Conservation (phyloP, 129 eudicot genomes). For the Artemisia tridentata region DNA sequence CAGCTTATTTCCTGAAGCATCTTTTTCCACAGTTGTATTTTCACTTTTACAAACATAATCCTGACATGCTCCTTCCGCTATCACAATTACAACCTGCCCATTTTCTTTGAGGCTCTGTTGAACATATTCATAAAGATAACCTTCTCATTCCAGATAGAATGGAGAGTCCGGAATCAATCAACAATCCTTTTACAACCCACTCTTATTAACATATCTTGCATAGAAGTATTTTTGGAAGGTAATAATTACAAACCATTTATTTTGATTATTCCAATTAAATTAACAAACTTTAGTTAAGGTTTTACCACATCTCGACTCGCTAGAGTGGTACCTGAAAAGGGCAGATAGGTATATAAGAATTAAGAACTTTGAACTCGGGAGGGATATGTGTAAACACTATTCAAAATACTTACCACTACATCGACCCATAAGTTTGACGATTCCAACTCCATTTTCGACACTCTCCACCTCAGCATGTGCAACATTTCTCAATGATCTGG, state of each 20-base stretch:
- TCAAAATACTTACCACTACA: constrained; percentile 56
- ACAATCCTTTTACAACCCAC: too few relatives aligned
- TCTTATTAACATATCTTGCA: constrained; percentile 31
- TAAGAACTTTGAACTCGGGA: constrained; percentile 1
- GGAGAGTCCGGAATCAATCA: too few relatives aligned
- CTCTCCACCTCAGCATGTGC: constrained; percentile 97
- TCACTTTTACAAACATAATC: too few relatives aligned
- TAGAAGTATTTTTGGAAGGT: neutral
- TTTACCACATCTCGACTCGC: constrained; percentile 91
- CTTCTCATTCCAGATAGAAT: too few relatives aligned
- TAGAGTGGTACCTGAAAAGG: constrained; percentile 65
- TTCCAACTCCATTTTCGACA: constrained; percentile 83
- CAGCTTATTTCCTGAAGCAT: too few relatives aligned
- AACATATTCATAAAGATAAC: too few relatives aligned
- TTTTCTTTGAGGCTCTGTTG: too few relatives aligned
- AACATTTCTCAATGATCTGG: too few relatives aligned
- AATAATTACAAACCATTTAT: constrained; percentile 5
- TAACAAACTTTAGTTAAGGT: neutral
- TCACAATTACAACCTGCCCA: too few relatives aligned
- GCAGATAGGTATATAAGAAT: constrained; percentile 12
- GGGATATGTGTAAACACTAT: neutral
- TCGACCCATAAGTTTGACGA: constrained; percentile 93
- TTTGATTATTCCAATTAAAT: neutral
- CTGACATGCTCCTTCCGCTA: too few relatives aligned
- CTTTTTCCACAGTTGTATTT: too few relatives aligned